Percentiles rank a stretch among this genome's conserved stretches.
Conservation (phyloP, 352 stramenopile genomes). For the Aphanomyces cochlioides region DNA sequence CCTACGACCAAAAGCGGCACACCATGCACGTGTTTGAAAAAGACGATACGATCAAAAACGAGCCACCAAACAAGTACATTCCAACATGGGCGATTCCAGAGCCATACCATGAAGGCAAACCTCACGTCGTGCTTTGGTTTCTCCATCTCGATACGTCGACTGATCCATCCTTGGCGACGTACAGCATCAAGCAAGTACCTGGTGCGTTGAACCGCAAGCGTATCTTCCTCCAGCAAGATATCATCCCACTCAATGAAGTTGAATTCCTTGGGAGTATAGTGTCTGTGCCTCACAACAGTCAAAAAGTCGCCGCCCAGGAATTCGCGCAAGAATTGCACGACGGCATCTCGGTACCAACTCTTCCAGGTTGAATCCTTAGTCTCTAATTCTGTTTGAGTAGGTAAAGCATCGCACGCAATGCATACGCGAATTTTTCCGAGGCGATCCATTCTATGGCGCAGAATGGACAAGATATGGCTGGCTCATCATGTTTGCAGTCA, state of each 20-base stretch:
- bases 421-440: conserved; percentile 11
- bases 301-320: conserved; percentile 19
- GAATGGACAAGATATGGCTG: neutral
- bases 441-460: conserved; percentile 18
- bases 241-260: conserved; percentile 13
- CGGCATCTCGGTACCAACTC: neutral
- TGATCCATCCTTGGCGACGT: neutral
- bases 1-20: neutral
- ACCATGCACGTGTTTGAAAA: conserved; percentile 13
- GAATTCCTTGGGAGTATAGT: conserved; percentile 16
- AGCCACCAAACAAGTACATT: conserved; percentile 3
- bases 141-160: conserved; percentile 8
- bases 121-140: conserved; percentile 27
- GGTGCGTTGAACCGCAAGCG: neutral
- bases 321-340: conserved; percentile 4
- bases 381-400: neutral
- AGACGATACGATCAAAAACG: neutral
- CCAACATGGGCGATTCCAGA: neutral
- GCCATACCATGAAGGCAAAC: conserved; percentile 7
- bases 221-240: conserved; percentile 9
- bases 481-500: neutral
- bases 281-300: conserved; percentile 11
- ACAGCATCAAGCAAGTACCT: conserved; percentile 4
- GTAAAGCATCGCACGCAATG: conserved; percentile 15
- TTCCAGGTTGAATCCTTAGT: neutral